phyloP scores from a whole-genome alignment of 495 filamentous ascomycete genomes.

The Hypomontagnella monticulosa region DNA sequence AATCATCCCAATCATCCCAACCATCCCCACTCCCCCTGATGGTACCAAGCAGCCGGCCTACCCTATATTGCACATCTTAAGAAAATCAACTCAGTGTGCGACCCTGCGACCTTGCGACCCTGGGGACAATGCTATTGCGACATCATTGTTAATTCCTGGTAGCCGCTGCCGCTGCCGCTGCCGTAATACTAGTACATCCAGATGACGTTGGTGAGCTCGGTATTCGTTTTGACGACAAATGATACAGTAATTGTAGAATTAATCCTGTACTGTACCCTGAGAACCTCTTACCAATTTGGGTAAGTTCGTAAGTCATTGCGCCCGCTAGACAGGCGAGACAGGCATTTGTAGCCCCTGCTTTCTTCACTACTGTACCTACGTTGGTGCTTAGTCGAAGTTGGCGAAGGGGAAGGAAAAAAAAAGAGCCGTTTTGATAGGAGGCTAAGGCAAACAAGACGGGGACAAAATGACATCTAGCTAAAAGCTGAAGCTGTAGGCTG shows the following conservation, averaged over 20 bases:
- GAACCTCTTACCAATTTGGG: too few relatives aligned
- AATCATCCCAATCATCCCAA: too few relatives aligned
- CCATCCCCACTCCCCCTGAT: slow-evolving; percentile 29
- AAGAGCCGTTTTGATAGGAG: slow-evolving; percentile 3
- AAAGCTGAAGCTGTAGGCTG: slow-evolving; percentile 17
- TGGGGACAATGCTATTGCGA: slow-evolving; percentile 33
- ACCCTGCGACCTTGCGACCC: slow-evolving; percentile 11
- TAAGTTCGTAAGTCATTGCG: too few relatives aligned
- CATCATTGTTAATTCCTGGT: slow-evolving; percentile 35
- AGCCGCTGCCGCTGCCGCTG: slow-evolving; percentile 22
- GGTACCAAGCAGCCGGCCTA: slow-evolving; percentile 44
- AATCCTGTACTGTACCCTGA: background rate
- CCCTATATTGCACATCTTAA: slow-evolving; percentile 60
- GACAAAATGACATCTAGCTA: slow-evolving; percentile 8
- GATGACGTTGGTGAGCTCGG: slow-evolving; percentile 20
- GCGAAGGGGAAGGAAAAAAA: background rate
- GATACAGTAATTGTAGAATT: background rate
- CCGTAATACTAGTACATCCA: slow-evolving; percentile 26
- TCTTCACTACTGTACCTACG: background rate
- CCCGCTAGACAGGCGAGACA: too few relatives aligned
- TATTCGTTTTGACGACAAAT: background rate
- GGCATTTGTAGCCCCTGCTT: background rate
- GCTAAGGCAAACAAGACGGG: slow-evolving; percentile 5
- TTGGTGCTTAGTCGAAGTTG: slow-evolving; percentile 18
- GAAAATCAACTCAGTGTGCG: slow-evolving; percentile 47